Percentiles rank a stretch among this genome's conserved stretches.
Conservation (phyloP, 2,329 filamentous ascomycete species). For the Talaromyces sp. region DNA sequence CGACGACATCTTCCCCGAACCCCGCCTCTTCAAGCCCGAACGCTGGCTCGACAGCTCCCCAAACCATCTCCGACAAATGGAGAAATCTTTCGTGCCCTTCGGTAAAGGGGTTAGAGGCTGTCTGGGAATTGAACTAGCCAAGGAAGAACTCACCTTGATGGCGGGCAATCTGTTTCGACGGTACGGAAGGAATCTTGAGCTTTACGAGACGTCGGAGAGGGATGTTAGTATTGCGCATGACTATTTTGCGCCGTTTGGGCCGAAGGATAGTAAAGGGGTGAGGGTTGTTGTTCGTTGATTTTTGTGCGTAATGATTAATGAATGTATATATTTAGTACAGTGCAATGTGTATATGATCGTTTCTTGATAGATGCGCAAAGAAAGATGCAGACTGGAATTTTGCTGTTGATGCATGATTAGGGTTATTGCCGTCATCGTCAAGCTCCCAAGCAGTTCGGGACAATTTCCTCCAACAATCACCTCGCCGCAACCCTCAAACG, state of each 20-base stretch:
- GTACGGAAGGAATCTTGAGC: slow-evolving; percentile 4
- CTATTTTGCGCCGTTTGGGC: slow-evolving; percentile 20
- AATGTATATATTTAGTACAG: background rate
- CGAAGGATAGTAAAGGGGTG: slow-evolving; percentile 18
- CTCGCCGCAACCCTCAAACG: background rate
- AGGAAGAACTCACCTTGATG: slow-evolving; percentile 17
- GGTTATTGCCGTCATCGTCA: background rate
- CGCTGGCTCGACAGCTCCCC: slow-evolving; percentile 25
- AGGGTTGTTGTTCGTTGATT: slow-evolving; percentile 13
- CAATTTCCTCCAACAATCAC: background rate
- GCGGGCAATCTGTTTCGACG: slow-evolving; percentile 16
- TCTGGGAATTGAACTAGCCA: slow-evolving; percentile 17
- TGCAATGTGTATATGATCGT: background rate
- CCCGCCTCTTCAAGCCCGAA: slow-evolving; percentile 28
- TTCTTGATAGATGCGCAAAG: background rate
- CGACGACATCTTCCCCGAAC: slow-evolving; percentile 27
- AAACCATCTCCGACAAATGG: slow-evolving; percentile 14
- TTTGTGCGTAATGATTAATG: background rate
- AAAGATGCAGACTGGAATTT: background rate
- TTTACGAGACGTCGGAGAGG: slow-evolving; percentile 14
- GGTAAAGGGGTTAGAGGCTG: slow-evolving; percentile 16
- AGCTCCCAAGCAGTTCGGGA: background rate
- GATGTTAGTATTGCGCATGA: slow-evolving; percentile 18
- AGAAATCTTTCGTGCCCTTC: slow-evolving; percentile 16
- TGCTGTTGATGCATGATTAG: background rate